Evolutionary conservation across 2,329 filamentous ascomycete species (phyloP).

Genomic region (Elsinoe ampelina): DNA sequence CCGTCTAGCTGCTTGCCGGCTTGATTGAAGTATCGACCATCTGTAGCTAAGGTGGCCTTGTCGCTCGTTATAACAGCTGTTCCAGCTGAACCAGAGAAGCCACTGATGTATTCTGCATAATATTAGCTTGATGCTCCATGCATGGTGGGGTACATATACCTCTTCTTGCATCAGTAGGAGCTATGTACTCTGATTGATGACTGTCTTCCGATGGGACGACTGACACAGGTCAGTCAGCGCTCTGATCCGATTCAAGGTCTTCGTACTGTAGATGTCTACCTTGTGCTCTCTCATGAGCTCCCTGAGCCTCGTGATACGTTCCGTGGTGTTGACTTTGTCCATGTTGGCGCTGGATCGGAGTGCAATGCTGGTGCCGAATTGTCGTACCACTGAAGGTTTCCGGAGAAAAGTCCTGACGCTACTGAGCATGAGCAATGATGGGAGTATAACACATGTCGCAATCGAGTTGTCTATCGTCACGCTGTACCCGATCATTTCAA

Average conservation of each 20-base stretch:
- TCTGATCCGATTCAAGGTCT: conserved; percentile 16
- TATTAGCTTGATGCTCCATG: not conserved
- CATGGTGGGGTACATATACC: conserved; percentile 34
- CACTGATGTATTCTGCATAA: conserved; percentile 65
- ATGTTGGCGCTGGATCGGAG: conserved; percentile 43
- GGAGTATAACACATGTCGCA: not conserved
- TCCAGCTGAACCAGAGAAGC: conserved; percentile 90
- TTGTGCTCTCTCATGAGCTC: conserved; percentile 78
- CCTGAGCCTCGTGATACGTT: conserved; percentile 66
- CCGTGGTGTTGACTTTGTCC: conserved; percentile 69
- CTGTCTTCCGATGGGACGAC: conserved; percentile 95
- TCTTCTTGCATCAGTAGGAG: conserved; percentile 84
- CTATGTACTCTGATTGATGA: conserved; percentile 96
- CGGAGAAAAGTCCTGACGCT: not conserved
- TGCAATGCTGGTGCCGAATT: conserved; percentile 20
- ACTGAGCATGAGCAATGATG: conserved; percentile 9
- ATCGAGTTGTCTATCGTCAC: not conserved
- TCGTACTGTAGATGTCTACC: conserved; percentile 81
- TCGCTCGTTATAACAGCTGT: conserved; percentile 80
- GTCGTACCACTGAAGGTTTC: conserved; percentile 13
- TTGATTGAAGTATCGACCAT: conserved; percentile 97
- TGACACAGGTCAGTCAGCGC: conserved; percentile 39
- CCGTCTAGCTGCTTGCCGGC: conserved; percentile 78
- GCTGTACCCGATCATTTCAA: not conserved
- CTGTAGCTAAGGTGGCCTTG: conserved; percentile 83